phyloP scores from a whole-genome alignment of 305 asterid genomes.

The Fraxinus platypoda region DNA sequence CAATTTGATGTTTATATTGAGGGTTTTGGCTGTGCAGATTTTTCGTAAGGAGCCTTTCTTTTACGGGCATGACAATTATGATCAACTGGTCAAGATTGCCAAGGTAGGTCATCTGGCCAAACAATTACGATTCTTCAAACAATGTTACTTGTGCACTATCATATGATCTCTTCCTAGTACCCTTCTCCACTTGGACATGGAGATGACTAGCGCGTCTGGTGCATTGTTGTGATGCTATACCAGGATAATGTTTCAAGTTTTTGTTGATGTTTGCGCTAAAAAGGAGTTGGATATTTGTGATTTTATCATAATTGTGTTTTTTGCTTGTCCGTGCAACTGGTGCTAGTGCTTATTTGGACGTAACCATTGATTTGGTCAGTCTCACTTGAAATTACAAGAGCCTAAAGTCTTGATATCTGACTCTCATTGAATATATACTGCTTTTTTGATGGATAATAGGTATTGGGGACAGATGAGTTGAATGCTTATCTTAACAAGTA shows the following conservation, averaged over 20 bases:
- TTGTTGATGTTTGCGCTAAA: not conserved
- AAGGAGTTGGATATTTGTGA: not conserved
- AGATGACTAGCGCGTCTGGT: conserved; percentile 10
- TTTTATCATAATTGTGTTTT: not conserved
- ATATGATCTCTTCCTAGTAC: not conserved
- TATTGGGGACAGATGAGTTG: conserved; percentile 79
- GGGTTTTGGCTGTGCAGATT: conserved; percentile 50
- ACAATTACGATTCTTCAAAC: not conserved
- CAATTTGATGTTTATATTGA: conserved; percentile 29
- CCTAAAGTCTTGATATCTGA: not conserved
- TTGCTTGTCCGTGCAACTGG: not conserved
- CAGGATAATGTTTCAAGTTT: not conserved
- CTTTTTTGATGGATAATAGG: conserved; percentile 45
- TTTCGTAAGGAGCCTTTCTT: conserved; percentile 93
- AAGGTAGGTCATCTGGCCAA: conserved; percentile 48
- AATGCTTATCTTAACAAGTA: conserved; percentile 70
- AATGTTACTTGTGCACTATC: not conserved
- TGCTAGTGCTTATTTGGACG: not conserved
- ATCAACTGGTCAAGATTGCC: conserved; percentile 88
- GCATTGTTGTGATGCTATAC: conserved; percentile 2
- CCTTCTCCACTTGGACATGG: not conserved
- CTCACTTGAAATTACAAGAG: not conserved
- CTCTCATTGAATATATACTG: not conserved
- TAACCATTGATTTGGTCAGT: not conserved
- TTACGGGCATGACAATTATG: conserved; percentile 87